phyloP scores from a whole-genome alignment of 1,284 basidiomycete genomes.

The Schizophyllum commune region DNA sequence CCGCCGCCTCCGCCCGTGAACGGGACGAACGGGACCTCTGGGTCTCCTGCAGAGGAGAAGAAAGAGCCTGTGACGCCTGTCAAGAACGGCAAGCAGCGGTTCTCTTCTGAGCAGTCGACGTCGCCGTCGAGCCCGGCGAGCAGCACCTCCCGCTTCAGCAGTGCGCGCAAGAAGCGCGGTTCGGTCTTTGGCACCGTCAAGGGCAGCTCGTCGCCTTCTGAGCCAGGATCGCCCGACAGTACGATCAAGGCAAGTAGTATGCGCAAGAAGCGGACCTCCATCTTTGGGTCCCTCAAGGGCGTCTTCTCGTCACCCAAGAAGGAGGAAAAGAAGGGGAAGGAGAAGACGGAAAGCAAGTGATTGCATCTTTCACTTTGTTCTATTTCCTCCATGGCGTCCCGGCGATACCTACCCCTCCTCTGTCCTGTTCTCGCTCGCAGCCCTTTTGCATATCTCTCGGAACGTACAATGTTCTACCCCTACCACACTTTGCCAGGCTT shows the following conservation, averaged over 20 bases:
- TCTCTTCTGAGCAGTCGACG: slow-evolving; percentile 4
- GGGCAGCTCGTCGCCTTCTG: slow-evolving; percentile 11
- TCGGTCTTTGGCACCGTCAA: slow-evolving; percentile 9
- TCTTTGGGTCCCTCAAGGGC: slow-evolving; percentile 38
- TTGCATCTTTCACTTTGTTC: too few relatives aligned
- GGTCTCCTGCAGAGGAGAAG: neutral
- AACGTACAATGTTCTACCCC: slow-evolving; percentile 17
- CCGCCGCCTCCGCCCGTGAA: neutral
- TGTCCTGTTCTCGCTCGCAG: neutral
- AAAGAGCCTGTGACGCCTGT: neutral
- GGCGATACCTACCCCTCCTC: neutral
- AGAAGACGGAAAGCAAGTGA: neutral
- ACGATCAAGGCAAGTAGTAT: slow-evolving; percentile 14
- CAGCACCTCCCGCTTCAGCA: neutral
- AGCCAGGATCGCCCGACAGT: slow-evolving; percentile 3
- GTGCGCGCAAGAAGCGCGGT: slow-evolving; percentile 8
- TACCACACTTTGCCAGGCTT: slow-evolving; percentile 17
- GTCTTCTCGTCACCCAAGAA: slow-evolving; percentile 35
- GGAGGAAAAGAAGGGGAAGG: slow-evolving; percentile 21
- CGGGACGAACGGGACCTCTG: neutral
- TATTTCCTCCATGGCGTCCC: too few relatives aligned
- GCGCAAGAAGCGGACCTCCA: slow-evolving; percentile 34
- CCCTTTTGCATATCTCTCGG: too few relatives aligned
- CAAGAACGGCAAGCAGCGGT: slow-evolving; percentile 6
- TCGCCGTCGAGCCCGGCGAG: slow-evolving; percentile 9